A percentile compares a stretch with the other conserved stretches of the same genome.
Evolutionary conservation across 2,329 filamentous ascomycete genomes (phyloP).

Genomic region (Aspergillus amoenus): DNA sequence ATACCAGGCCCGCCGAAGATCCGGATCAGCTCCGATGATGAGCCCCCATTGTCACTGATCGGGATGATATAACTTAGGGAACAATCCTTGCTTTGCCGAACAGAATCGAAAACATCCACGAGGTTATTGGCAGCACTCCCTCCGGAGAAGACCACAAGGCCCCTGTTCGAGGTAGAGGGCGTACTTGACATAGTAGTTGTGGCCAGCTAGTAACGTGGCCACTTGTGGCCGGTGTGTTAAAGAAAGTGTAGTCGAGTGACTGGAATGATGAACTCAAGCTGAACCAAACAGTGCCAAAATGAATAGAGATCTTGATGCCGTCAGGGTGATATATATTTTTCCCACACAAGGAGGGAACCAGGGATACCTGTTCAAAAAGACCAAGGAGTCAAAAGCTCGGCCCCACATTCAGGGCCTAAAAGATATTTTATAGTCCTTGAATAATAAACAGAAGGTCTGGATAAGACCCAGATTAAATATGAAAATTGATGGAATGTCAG

Average conservation of each 20-base stretch:
- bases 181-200: slow-evolving; percentile 10
- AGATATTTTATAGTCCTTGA: too few relatives aligned
- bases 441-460: background rate
- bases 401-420: too few relatives aligned
- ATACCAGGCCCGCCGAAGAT: slow-evolving; percentile 92
- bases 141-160: slow-evolving; percentile 84
- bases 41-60: slow-evolving; percentile 94
- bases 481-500: background rate
- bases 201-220: too few relatives aligned
- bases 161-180: slow-evolving; percentile 35
- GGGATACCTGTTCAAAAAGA: background rate
- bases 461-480: background rate
- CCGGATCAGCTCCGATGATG: slow-evolving; percentile 87
- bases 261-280: background rate
- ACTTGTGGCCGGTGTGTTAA: too few relatives aligned
- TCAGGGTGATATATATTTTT: too few relatives aligned
- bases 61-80: slow-evolving; percentile 83
- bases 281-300: too few relatives aligned
- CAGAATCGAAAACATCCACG: slow-evolving; percentile 79
- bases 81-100: slow-evolving; percentile 65
- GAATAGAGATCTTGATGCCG: too few relatives aligned
- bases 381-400: background rate
- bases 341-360: too few relatives aligned
- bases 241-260: background rate
- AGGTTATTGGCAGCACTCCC: slow-evolving; percentile 93